phyloP scores from a whole-genome alignment of 257 asterid species.

The Ilex asprella region DNA sequence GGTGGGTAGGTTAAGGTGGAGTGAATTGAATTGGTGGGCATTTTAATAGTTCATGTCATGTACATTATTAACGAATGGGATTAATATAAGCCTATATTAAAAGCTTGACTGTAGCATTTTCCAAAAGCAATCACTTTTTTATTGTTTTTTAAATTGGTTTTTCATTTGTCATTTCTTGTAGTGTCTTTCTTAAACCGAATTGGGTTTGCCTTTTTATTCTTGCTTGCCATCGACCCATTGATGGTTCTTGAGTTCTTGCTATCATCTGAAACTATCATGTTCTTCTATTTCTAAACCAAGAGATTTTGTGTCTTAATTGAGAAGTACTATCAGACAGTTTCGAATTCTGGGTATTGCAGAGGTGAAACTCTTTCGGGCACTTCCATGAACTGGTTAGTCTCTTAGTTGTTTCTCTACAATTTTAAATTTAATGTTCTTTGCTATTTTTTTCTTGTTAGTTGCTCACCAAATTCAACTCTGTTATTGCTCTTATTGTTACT shows the following conservation, averaged over 20 bases:
- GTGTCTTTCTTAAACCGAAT: constrained; percentile 24
- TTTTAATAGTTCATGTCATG: constrained; percentile 2
- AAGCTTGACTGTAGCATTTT: constrained; percentile 13
- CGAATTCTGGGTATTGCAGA: too few relatives aligned
- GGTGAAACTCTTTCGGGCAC: too few relatives aligned
- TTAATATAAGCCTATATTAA: background rate
- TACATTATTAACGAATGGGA: constrained; percentile 7
- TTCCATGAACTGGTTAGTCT: too few relatives aligned
- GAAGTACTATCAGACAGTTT: too few relatives aligned
- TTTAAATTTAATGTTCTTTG: too few relatives aligned
- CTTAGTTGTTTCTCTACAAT: too few relatives aligned
- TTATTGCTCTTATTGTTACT: too few relatives aligned
- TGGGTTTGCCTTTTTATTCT: constrained; percentile 21
- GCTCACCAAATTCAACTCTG: too few relatives aligned
- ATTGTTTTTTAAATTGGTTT: constrained; percentile 14
- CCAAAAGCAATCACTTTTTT: constrained; percentile 22
- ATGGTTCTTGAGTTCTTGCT: background rate
- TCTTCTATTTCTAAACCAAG: background rate
- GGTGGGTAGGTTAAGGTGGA: constrained; percentile 18
- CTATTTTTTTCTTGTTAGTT: too few relatives aligned
- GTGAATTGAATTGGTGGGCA: constrained; percentile 7
- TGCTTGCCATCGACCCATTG: background rate
- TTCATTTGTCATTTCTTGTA: constrained; percentile 17
- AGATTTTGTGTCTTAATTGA: too few relatives aligned
- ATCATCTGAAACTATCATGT: constrained; percentile 8